A percentile compares a stretch with the other conserved stretches of the same genome.
Evolutionary conservation across 345 rosid genomes (phyloP).

Genomic region (Brassica juncea): DNA sequence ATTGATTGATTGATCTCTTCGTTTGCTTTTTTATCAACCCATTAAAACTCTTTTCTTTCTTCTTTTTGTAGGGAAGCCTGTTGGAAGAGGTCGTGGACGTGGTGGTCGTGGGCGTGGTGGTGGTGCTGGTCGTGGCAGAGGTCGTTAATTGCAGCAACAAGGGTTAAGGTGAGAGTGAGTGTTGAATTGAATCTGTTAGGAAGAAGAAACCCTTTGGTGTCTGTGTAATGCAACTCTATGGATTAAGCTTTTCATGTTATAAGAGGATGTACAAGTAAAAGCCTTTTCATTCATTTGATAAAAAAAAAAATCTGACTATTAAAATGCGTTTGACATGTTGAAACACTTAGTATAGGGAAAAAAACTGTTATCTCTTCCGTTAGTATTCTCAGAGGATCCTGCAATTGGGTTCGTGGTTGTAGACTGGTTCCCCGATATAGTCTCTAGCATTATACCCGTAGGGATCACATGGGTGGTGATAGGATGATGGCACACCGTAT

Average conservation of each 20-base stretch:
- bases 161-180: neutral
- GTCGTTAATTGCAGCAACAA: constrained; percentile 51
- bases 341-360: neutral
- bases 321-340: constrained; percentile 13
- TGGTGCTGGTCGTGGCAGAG: constrained; percentile 68
- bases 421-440: constrained; percentile 33
- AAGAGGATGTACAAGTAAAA: constrained; percentile 8
- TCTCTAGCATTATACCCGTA: neutral
- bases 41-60: no score
- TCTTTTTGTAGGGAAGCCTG: constrained; percentile 55
- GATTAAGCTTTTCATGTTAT: constrained; percentile 28
- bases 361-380: neutral
- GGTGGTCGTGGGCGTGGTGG: constrained; percentile 82
- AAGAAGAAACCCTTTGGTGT: constrained; percentile 15
- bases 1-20: no score
- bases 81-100: constrained; percentile 89
- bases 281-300: neutral
- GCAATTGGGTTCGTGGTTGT: constrained; percentile 37
- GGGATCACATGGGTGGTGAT: constrained; percentile 35
- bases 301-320: neutral
- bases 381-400: constrained; percentile 29
- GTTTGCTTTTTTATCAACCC: no score
- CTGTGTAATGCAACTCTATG: neutral
- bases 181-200: constrained; percentile 10
- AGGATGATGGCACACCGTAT: constrained; percentile 35